These are phyloP conservation scores for Pelargonium hybrid DNA, from an alignment of 441 rosid species.

Conservation along the genomic window DNA sequence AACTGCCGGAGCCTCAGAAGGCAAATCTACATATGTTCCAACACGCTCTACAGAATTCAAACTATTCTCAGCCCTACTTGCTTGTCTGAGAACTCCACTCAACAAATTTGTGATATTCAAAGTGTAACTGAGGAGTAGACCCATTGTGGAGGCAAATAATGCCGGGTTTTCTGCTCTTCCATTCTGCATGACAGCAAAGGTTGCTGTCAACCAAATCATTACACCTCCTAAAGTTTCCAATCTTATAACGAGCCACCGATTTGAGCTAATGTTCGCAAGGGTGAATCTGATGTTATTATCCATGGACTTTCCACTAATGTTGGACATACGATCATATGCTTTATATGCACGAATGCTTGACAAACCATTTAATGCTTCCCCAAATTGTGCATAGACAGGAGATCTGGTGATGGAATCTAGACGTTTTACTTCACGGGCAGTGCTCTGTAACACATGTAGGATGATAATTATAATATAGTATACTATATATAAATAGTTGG, in stretches of 20 bases:
- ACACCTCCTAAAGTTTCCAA: conserved; percentile 82
- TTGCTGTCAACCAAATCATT: conserved; percentile 90
- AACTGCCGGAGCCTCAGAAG: conserved; percentile 71
- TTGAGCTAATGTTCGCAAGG: conserved; percentile 58
- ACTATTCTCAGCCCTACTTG: conserved; percentile 85
- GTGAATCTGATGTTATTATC: conserved; percentile 78
- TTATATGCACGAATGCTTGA: conserved; percentile 79
- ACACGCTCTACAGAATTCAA: conserved; percentile 85
- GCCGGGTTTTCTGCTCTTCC: conserved; percentile 63
- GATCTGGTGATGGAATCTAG: conserved; percentile 78
- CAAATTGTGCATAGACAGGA: conserved; percentile 88
- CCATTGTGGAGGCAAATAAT: conserved; percentile 85
- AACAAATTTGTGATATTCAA: conserved; percentile 66
- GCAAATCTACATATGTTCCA: conserved; percentile 66
- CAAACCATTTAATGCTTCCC: conserved; percentile 84
- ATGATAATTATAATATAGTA: background rate
- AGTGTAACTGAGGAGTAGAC: conserved; percentile 86
- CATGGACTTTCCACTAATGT: conserved; percentile 72
- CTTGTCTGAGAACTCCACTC: conserved; percentile 73
- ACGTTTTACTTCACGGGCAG: conserved; percentile 88
- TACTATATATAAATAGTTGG: background rate
- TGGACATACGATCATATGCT: conserved; percentile 83
- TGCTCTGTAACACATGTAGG: conserved; percentile 38
- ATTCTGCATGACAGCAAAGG: conserved; percentile 87
- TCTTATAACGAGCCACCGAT: conserved; percentile 90